Conservation (phyloP, 2,329 filamentous ascomycete species). For the Ustilaginoidea virens region DNA sequence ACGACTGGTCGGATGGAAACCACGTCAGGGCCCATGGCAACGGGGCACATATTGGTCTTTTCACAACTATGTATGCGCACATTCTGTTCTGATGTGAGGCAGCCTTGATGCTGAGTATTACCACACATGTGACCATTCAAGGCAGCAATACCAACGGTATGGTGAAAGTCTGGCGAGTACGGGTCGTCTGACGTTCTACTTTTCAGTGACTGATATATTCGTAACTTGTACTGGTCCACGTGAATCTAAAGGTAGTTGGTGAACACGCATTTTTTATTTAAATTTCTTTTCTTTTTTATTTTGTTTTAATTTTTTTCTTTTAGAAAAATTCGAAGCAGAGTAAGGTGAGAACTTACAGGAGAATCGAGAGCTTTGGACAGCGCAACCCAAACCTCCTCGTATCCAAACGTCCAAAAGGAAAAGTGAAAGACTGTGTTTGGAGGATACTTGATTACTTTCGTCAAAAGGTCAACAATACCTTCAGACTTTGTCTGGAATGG, state of each 20-base stretch:
- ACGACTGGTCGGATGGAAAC: conserved; percentile 72
- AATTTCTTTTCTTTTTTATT: too few relatives aligned
- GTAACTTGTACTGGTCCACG: conserved; percentile 65
- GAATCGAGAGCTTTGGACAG: conserved; percentile 55
- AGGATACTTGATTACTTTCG: conserved; percentile 53
- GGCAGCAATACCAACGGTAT: conserved; percentile 44
- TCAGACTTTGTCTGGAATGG: conserved; percentile 50
- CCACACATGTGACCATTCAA: conserved; percentile 62
- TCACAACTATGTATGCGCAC: conserved; percentile 78
- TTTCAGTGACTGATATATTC: conserved; percentile 52
- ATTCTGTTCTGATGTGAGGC: conserved; percentile 46
- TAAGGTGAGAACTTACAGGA: conserved; percentile 25
- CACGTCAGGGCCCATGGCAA: conserved; percentile 31
- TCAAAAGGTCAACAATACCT: conserved; percentile 58
- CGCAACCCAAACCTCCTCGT: conserved; percentile 84
- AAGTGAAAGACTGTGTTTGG: conserved; percentile 67
- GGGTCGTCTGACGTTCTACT: conserved; percentile 23
- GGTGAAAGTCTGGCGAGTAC: conserved; percentile 24
- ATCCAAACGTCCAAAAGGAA: conserved; percentile 76
- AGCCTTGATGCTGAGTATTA: conserved; percentile 54
- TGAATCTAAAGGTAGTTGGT: conserved; percentile 43
- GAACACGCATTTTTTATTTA: too few relatives aligned
- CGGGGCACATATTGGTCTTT: conserved; percentile 46
- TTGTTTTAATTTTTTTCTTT: too few relatives aligned
- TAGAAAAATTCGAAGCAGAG: neutral